These are phyloP conservation scores for Quaeritorhiza haematococci DNA, from an alignment of 371 early-diverging fungal genomes.

Conservation along the genomic window DNA sequence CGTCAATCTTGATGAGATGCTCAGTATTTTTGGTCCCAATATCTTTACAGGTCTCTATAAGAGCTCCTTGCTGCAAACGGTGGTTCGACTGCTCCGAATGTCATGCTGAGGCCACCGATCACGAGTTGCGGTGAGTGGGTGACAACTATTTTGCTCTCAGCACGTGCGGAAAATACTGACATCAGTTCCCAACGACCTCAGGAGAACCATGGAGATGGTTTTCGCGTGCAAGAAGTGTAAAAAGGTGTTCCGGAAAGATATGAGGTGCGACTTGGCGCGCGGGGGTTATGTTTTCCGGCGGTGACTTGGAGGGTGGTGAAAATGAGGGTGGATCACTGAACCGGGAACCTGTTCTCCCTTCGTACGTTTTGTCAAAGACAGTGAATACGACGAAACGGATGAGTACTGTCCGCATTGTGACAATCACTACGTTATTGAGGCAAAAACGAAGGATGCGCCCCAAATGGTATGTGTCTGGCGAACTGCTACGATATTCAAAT, in stretches of 20 bases:
- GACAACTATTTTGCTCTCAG: not conserved
- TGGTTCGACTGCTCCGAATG: slow-evolving; percentile 98
- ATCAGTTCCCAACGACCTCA: slow-evolving; percentile 1
- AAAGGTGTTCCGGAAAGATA: slow-evolving; percentile 91
- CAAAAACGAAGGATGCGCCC: slow-evolving; percentile 78
- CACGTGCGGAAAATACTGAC: not conserved
- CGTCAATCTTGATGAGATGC: not conserved
- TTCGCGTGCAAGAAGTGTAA: slow-evolving; percentile 97
- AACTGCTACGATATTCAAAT: not conserved
- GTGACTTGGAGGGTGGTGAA: not conserved
- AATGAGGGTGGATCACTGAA: not conserved
- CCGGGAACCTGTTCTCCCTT: not conserved
- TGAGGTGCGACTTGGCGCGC: slow-evolving; percentile 48
- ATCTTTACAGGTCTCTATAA: slow-evolving; percentile 86
- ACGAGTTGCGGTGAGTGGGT: slow-evolving; percentile 49
- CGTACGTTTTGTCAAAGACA: slow-evolving; percentile 13
- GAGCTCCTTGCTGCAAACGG: slow-evolving; percentile 88
- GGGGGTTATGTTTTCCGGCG: not conserved
- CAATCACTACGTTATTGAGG: slow-evolving; percentile 93
- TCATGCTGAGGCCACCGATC: slow-evolving; percentile 79
- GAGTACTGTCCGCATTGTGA: slow-evolving; percentile 98
- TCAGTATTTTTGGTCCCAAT: not conserved
- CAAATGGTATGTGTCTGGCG: slow-evolving; percentile 41
- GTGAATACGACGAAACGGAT: slow-evolving; percentile 87
- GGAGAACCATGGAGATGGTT: slow-evolving; percentile 84